A percentile compares a stretch with the other conserved stretches of the same genome.
These are phyloP conservation scores for Citeromyces nyonsensis DNA, from an alignment of 805 yeast species.

Conservation along the genomic window DNA sequence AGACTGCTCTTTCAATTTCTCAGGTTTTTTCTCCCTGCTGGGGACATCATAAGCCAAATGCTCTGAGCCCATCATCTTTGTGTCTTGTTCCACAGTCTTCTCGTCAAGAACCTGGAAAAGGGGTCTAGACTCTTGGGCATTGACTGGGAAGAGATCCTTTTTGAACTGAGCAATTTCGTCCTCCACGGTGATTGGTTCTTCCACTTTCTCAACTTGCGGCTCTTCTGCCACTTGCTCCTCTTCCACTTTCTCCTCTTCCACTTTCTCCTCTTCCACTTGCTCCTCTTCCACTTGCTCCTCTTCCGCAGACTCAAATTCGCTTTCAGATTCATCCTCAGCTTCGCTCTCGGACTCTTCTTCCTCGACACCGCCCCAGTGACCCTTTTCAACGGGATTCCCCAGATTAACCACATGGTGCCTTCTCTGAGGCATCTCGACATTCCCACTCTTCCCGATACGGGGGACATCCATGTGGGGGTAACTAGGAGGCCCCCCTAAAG, in stretches of 20 bases:
- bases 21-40: background rate
- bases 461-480: conserved; percentile 50
- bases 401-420: conserved; percentile 8
- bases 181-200: background rate
- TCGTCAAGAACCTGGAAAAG: conserved; percentile 2
- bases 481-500: conserved; percentile 72
- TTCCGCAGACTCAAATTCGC: conserved; percentile 7
- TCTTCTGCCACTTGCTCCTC: conserved; percentile 9
- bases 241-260: conserved; percentile 7
- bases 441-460: background rate
- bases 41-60: background rate
- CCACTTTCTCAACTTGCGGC: conserved; percentile 6
- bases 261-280: conserved; percentile 7
- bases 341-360: conserved; percentile 15
- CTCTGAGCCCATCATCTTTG: conserved; percentile 1
- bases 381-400: conserved; percentile 11
- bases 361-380: conserved; percentile 17
- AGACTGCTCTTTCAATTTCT: background rate
- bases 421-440: background rate
- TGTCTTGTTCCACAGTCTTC: background rate
- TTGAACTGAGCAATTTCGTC: background rate
- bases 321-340: conserved; percentile 11
- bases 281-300: conserved; percentile 9
- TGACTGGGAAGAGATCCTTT: background rate
- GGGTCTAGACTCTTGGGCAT: background rate